Evolutionary conservation across 148 eudicot genomes (phyloP), one percentile per base, ranked within the genome.

Genomic region (Rhododendron molle): DNA sequence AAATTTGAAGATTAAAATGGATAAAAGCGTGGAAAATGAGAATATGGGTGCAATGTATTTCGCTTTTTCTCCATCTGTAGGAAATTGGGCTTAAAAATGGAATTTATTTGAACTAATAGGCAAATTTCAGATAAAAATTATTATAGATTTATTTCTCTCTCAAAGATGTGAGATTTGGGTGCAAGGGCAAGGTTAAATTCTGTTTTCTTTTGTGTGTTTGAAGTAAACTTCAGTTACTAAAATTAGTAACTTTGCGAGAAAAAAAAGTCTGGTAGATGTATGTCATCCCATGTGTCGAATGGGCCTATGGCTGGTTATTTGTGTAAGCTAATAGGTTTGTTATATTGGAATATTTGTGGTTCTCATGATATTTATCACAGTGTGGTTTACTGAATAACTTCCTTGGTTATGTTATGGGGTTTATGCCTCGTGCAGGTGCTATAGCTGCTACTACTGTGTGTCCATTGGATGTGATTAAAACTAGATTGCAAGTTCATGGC

Each of bases 391-490:
- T 47, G 11, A 30, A 21, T 84, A 5, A 52, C 49, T 44, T 62
- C 21, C 30, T 36, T 84, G 13, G 72, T 12, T 43, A 36, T 20
- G n/a, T 56, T 40, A 49, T 38, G 13, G 13, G 50, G 60, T 82
- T 15, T 44, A 80, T 34, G 69, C 50, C 76, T 30, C 82, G 16
- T 84, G 85, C 84, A 96, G 99, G 99, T 90, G 93, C 95, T 65
- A 94, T 96, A 80, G 96, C 99, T 81, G 99, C 99, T 34, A 96
- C 98, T 44, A 83, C 92, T 81, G 89, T 96, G 77, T 95, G 98
- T 84, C 99, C 99, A 16, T 91, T 96, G 85, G 99, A 96, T 90
- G 98, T 96, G 43, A 92, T 96, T 49, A 96, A 96, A 91, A 96
- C 99, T 34, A 93, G 99, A 80, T 88, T 96, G 81, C 99, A 96